Conservation (phyloP, 2,329 filamentous ascomycete species). For the Talaromyces atroroseus region DNA sequence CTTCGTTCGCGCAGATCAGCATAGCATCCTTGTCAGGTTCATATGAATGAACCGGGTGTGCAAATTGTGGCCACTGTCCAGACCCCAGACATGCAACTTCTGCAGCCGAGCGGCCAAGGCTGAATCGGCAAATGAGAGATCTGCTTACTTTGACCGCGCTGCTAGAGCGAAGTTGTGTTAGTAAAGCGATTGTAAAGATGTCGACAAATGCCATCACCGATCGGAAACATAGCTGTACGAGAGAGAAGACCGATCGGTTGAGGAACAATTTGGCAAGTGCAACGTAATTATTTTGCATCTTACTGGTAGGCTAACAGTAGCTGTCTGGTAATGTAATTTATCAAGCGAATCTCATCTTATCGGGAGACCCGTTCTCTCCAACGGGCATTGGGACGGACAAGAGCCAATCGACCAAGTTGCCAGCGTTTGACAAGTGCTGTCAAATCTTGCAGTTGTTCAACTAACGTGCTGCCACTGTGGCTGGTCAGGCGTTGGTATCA, state of each 20-base stretch:
- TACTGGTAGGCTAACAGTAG: constrained; percentile 6
- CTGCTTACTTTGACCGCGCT: background rate
- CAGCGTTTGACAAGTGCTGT: background rate
- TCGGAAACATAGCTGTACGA: background rate
- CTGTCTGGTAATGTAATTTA: constrained; percentile 3
- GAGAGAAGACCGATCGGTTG: background rate
- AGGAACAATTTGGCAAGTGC: background rate
- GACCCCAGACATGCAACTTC: background rate
- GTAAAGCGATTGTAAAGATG: background rate
- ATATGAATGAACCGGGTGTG: background rate
- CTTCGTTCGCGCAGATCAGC: background rate
- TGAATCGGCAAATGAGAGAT: background rate
- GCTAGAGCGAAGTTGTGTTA: background rate
- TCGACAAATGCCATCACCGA: background rate
- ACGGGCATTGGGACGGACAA: background rate
- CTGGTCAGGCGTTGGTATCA: background rate
- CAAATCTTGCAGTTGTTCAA: background rate
- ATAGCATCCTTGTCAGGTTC: background rate
- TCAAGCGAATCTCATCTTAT: background rate
- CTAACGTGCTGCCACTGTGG: background rate
- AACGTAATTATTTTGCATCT: background rate
- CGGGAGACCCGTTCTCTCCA: background rate
- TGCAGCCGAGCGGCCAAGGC: background rate
- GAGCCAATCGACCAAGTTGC: background rate
- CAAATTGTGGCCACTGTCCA: background rate